A percentile compares a stretch with the other conserved stretches of the same genome.
These are phyloP conservation scores for Boletus coccyginus DNA, from an alignment of 768 basidiomycete genomes.

Conservation along the genomic window DNA sequence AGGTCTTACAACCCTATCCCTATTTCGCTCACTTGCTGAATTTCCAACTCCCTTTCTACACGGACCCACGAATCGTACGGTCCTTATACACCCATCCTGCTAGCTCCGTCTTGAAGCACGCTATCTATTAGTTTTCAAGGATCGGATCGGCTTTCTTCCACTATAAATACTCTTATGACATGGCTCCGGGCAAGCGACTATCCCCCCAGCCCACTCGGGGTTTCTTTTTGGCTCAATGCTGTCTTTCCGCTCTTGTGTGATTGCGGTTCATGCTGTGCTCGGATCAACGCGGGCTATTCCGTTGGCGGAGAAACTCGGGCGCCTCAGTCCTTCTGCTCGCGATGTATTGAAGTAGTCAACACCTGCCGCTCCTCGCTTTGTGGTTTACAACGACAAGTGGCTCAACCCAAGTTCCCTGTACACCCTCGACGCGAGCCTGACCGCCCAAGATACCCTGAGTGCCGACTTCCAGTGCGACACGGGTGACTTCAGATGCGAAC, in stretches of 20 bases:
- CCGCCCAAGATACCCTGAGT: conserved; percentile 90
- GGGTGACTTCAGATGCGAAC: conserved; percentile 79
- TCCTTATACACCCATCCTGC: not conserved
- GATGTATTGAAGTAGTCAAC: conserved; percentile 16
- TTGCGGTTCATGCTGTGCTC: conserved; percentile 10
- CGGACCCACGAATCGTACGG: not conserved
- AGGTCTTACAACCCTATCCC: not conserved
- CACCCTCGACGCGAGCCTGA: conserved; percentile 86
- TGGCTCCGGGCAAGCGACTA: not conserved
- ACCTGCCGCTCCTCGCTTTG: conserved; percentile 49
- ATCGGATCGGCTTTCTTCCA: not conserved
- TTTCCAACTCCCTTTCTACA: not conserved
- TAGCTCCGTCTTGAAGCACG: not conserved
- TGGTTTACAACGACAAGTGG: conserved; percentile 41
- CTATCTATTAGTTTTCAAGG: not conserved
- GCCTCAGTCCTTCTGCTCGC: conserved; percentile 23
- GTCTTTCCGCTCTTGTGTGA: conserved; percentile 7
- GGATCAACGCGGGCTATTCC: conserved; percentile 15
- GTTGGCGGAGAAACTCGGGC: conserved; percentile 18
- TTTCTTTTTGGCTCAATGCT: conserved; percentile 13
- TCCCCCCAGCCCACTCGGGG: not conserved
- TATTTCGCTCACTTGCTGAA: not conserved
- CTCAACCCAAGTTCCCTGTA: conserved; percentile 63
- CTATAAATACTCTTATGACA: conserved; percentile 17
- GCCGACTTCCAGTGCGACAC: conserved; percentile 86